Evolutionary conservation across 2,329 filamentous ascomycete species (phyloP).

Genomic region (Paracorniculantispora psalliotae): DNA sequence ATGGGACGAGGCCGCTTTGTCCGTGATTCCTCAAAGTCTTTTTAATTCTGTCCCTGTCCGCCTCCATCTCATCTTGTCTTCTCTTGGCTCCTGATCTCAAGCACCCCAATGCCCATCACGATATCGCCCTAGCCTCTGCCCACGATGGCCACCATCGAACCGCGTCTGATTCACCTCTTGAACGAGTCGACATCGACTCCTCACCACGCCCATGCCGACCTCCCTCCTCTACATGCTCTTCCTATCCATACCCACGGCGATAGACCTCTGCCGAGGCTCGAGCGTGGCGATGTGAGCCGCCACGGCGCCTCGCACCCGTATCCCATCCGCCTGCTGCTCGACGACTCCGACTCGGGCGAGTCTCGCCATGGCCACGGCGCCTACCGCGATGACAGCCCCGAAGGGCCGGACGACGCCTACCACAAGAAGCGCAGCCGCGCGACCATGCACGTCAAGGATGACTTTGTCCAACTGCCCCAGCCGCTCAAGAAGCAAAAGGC

Average conservation of each 20-base stretch:
- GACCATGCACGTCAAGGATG: constrained; percentile 47
- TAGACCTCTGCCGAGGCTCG: constrained; percentile 47
- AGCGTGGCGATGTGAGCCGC: constrained; percentile 40
- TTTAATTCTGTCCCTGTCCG: constrained; percentile 8
- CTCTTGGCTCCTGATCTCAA: constrained; percentile 13
- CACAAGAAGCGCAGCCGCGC: constrained; percentile 52
- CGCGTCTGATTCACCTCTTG: constrained; percentile 59
- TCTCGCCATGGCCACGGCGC: constrained; percentile 39
- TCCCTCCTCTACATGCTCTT: constrained; percentile 49
- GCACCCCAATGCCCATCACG: constrained; percentile 25
- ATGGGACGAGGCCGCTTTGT: constrained; percentile 14
- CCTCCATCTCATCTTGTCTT: constrained; percentile 1
- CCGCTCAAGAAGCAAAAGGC: constrained; percentile 61
- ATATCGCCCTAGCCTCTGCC: constrained; percentile 22
- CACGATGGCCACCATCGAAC: constrained; percentile 63
- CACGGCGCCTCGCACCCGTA: constrained; percentile 24
- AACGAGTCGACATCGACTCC: constrained; percentile 49
- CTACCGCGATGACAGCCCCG: constrained; percentile 40
- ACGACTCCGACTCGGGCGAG: constrained; percentile 33
- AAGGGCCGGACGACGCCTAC: constrained; percentile 39
- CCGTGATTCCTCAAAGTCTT: constrained; percentile 5
- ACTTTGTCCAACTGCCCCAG: constrained; percentile 59
- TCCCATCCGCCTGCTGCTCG: constrained; percentile 37
- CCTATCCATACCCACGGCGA: constrained; percentile 39
- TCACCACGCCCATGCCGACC: constrained; percentile 44